Percentiles rank a stretch among this genome's conserved stretches.
phyloP scores from a whole-genome alignment of 1,284 basidiomycete genomes.

The Phylloporus gajari region DNA sequence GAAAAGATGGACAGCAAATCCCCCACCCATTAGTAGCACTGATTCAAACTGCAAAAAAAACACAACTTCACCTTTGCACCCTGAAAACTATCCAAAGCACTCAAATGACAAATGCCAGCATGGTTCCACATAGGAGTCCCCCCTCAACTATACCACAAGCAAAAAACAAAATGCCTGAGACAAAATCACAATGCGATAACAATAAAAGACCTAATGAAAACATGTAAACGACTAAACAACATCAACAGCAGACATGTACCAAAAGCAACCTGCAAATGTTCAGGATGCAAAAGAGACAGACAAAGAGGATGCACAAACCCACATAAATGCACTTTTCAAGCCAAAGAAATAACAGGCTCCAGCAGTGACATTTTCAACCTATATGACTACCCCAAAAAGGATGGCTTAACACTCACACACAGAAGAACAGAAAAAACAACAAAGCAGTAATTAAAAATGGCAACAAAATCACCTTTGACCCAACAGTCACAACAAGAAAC shows the following conservation, averaged over 20 bases:
- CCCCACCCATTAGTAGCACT: neutral
- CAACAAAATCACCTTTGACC: conserved; percentile 10
- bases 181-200: neutral
- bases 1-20: neutral
- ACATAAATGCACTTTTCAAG: too few species aligned
- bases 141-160: conserved; percentile 1
- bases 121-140: conserved; percentile 24
- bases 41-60: neutral
- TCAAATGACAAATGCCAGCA: conserved; percentile 24
- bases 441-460: neutral
- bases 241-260: neutral
- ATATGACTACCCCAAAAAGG: neutral
- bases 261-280: neutral
- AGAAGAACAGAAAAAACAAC: neutral
- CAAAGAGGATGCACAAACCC: too few species aligned
- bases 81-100: conserved; percentile 11
- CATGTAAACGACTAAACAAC: neutral
- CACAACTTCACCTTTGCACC: conserved; percentile 9
- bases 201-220: neutral
- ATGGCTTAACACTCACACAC: conserved; percentile 7
- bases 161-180: neutral
- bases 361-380: too few species aligned
- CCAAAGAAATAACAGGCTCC: too few species aligned
- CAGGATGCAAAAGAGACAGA: too few species aligned
- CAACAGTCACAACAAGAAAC: neutral